A percentile compares a stretch with the other conserved stretches of the same genome.
phyloP scores from a whole-genome alignment of 352 stramenopile genomes.

The Pythium scleroteichum region DNA sequence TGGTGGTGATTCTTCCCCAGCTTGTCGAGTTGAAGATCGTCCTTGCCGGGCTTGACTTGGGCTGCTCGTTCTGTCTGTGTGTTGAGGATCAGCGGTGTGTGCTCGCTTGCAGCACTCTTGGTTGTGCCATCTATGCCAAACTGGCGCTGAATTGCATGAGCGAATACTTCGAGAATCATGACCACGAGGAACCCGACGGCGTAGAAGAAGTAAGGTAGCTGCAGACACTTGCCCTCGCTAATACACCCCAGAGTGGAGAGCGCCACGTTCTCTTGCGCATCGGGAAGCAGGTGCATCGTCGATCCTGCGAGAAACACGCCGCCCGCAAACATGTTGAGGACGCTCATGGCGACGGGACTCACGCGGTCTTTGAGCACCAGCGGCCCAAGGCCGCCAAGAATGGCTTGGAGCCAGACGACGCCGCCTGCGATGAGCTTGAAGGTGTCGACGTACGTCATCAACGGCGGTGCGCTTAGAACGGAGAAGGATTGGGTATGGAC shows the following conservation, averaged over 20 bases:
- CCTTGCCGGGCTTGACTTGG: constrained; percentile 5
- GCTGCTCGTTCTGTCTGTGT: background rate
- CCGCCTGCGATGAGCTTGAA: constrained; percentile 70
- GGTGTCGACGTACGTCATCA: constrained; percentile 46
- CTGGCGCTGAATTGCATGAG: constrained; percentile 55
- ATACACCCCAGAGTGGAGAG: constrained; percentile 52
- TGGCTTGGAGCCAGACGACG: constrained; percentile 57
- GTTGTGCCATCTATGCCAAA: constrained; percentile 17
- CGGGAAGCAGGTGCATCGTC: constrained; percentile 77
- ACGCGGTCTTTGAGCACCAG: constrained; percentile 46
- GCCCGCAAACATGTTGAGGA: constrained; percentile 81
- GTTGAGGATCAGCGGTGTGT: constrained; percentile 33
- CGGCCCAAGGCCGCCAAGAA: constrained; percentile 55
- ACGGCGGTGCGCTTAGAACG: background rate
- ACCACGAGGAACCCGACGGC: constrained; percentile 73
- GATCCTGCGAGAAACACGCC: constrained; percentile 82
- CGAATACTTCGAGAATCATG: constrained; percentile 70
- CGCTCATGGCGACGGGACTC: constrained; percentile 40
- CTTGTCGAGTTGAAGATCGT: background rate
- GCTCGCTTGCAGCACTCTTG: constrained; percentile 17
- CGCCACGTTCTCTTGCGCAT: constrained; percentile 67
- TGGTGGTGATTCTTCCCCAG: background rate
- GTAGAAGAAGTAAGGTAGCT: constrained; percentile 84
- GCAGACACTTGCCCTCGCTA: constrained; percentile 53
- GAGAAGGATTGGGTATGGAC: too few relatives aligned